Evolutionary conservation across 1,284 basidiomycete genomes (phyloP).

Genomic region (Tremellales sp.): DNA sequence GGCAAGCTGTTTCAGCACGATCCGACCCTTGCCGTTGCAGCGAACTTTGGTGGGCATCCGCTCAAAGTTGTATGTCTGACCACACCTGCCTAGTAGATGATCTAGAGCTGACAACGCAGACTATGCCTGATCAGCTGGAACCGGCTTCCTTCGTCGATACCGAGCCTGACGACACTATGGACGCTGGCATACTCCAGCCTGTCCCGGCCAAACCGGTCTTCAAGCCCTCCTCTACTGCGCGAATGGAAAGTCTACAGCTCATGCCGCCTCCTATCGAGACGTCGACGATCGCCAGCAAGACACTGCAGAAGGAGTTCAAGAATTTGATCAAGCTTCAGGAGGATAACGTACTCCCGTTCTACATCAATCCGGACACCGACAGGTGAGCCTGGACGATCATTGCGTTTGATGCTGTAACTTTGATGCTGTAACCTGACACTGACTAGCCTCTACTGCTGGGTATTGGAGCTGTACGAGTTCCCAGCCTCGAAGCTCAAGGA

Average conservation of each 20-base stretch:
- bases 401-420: slow-evolving; percentile 1
- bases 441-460: slow-evolving; percentile 23
- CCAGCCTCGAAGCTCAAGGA: slow-evolving; percentile 15
- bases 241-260: slow-evolving; percentile 9
- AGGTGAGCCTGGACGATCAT: slow-evolving; percentile 10
- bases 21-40: slow-evolving; percentile 11
- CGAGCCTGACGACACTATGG: slow-evolving; percentile 12
- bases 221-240: slow-evolving; percentile 7
- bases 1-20: slow-evolving; percentile 19
- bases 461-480: slow-evolving; percentile 22
- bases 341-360: slow-evolving; percentile 19
- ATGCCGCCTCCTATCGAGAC: slow-evolving; percentile 24
- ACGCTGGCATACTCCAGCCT: slow-evolving; percentile 9
- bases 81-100: background rate
- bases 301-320: slow-evolving; percentile 22
- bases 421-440: background rate
- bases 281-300: slow-evolving; percentile 14
- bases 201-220: background rate
- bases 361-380: slow-evolving; percentile 16
- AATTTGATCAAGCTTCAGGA: slow-evolving; percentile 15
- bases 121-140: slow-evolving; percentile 21
- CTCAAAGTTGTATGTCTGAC: slow-evolving; percentile 10
- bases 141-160: slow-evolving; percentile 10
- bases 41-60: slow-evolving; percentile 2
- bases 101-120: slow-evolving; percentile 9